Evolutionary conservation across 2,329 filamentous ascomycete genomes (phyloP).

Genomic region (Epicoccum sorghinum): DNA sequence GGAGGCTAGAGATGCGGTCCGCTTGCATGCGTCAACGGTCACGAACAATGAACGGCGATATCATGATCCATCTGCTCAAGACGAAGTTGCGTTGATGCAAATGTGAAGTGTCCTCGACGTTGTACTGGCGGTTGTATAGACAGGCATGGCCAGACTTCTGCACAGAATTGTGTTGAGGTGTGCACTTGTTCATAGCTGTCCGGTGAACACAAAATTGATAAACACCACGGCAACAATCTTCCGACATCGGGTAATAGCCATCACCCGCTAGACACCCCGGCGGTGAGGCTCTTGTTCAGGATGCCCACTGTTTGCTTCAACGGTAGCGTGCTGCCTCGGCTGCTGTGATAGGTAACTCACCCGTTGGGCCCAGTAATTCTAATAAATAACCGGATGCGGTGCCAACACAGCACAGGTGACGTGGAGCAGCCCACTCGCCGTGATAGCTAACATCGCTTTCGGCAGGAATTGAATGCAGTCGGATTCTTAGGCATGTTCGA

Average conservation of each 20-base stretch:
- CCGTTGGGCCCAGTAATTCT: conserved; percentile 9
- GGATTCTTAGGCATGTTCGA: conserved; percentile 3
- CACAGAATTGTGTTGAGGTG: conserved; percentile 12
- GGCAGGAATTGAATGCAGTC: conserved; percentile 17
- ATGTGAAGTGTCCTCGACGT: background rate
- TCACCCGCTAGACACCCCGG: background rate
- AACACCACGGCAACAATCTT: conserved; percentile 12
- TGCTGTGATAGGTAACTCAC: conserved; percentile 17
- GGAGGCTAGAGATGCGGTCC: conserved; percentile 16
- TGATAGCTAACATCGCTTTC: conserved; percentile 13
- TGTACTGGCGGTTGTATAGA: background rate
- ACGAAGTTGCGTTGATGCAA: background rate
- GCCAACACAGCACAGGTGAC: conserved; percentile 10
- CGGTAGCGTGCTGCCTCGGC: conserved; percentile 15
- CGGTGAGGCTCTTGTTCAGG: conserved; percentile 18
- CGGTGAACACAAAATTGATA: conserved; percentile 14
- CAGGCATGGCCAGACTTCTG: conserved; percentile 8
- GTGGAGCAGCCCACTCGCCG: conserved; percentile 13
- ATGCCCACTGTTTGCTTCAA: conserved; percentile 16
- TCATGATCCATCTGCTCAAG: background rate
- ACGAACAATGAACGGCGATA: conserved; percentile 4
- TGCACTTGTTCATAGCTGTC: conserved; percentile 6
- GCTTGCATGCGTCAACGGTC: conserved; percentile 17
- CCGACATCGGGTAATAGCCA: conserved; percentile 9
- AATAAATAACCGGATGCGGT: conserved; percentile 10